Evolutionary conservation across 768 basidiomycete species (phyloP).

Genomic region (Trametes sanguinea): DNA sequence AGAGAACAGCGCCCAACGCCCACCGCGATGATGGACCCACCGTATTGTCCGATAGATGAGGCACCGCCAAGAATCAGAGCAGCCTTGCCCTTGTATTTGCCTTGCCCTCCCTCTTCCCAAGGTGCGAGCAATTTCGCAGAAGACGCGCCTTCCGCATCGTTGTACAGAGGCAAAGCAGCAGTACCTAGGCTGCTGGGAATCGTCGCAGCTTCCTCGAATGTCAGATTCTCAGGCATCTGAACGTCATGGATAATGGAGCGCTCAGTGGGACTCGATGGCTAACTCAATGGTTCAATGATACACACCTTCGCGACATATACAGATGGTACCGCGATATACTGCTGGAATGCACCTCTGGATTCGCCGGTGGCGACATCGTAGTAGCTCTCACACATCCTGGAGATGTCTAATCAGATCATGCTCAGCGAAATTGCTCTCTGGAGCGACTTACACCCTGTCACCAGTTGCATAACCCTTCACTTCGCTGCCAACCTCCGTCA

Average conservation of each 20-base stretch:
- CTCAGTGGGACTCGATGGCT: too few relatives aligned
- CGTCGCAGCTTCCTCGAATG: conserved; percentile 42
- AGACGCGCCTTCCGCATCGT: not conserved
- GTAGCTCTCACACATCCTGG: too few relatives aligned
- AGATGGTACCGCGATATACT: conserved; percentile 29
- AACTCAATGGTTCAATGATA: too few relatives aligned
- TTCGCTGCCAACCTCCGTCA: conserved; percentile 38
- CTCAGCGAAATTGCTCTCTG: too few relatives aligned
- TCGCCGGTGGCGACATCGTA: too few relatives aligned
- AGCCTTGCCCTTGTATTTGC: conserved; percentile 36
- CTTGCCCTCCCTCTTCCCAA: conserved; percentile 28
- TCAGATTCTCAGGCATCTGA: conserved; percentile 38
- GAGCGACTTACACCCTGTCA: conserved; percentile 37
- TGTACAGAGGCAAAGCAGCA: conserved; percentile 39
- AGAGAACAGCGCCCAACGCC: not conserved
- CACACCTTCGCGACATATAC: conserved; percentile 28
- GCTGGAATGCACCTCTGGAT: conserved; percentile 24
- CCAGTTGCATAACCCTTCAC: conserved; percentile 34
- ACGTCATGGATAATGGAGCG: not conserved
- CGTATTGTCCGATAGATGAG: conserved; percentile 33
- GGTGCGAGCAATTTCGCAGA: conserved; percentile 29
- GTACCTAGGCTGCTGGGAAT: conserved; percentile 41
- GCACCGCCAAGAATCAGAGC: conserved; percentile 34
- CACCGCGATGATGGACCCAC: conserved; percentile 10
- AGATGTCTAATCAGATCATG: too few relatives aligned